Conservation (phyloP, 352 stramenopile genomes). For the Pythium biforme region DNA sequence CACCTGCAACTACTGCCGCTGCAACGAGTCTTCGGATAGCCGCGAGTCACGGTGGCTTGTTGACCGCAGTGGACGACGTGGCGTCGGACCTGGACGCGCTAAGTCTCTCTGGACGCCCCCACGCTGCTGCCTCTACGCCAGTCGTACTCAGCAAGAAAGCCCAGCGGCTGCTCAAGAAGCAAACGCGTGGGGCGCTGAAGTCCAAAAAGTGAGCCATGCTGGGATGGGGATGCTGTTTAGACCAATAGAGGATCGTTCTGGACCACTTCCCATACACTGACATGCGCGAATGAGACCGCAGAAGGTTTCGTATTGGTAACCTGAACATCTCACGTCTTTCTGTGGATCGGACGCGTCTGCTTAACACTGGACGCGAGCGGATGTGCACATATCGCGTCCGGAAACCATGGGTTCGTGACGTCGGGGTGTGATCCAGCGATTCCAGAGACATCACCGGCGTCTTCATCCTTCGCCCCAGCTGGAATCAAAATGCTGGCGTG, state of each 20-base stretch:
- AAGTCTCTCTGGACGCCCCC: not conserved
- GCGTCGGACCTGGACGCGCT: conserved; percentile 2
- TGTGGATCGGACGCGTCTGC: not conserved
- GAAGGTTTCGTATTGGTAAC: not conserved
- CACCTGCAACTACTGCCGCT: not conserved
- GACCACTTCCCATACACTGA: not conserved
- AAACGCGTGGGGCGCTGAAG: not conserved
- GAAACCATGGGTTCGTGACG: not conserved
- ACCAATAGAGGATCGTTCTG: conserved; percentile 11
- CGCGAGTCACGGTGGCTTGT: not conserved
- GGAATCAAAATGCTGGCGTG: not conserved
- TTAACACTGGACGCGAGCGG: no score
- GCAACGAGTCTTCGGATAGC: conserved; percentile 16
- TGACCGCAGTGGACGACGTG: not conserved
- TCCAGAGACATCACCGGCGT: not conserved
- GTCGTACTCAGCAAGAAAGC: conserved; percentile 29
- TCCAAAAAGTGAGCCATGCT: conserved; percentile 17
- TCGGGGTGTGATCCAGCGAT: not conserved
- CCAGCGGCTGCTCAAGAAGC: conserved; percentile 29
- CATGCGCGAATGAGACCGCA: not conserved
- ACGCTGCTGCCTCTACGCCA: not conserved
- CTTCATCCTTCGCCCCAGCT: not conserved
- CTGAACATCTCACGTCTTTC: not conserved
- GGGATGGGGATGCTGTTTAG: not conserved
- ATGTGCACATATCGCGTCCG: not conserved